A percentile compares a stretch with the other conserved stretches of the same genome.
These are phyloP conservation scores for Intubia oerlemansii DNA, from an alignment of 2,329 filamentous ascomycete species.

Conservation along the genomic window DNA sequence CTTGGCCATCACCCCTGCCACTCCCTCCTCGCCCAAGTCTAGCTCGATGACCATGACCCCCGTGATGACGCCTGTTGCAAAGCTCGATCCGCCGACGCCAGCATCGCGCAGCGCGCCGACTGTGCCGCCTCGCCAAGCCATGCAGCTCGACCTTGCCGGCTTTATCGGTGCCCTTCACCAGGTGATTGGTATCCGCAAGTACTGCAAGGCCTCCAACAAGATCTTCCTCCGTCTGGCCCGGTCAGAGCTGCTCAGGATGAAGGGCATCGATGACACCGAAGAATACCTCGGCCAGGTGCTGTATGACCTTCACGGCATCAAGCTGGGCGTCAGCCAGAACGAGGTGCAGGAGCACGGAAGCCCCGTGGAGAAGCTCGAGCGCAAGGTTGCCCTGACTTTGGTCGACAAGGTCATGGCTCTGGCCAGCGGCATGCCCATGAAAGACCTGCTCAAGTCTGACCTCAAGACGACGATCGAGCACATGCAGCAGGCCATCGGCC, in stretches of 20 bases:
- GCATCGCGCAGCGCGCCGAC: not conserved
- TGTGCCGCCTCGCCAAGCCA: slow-evolving; percentile 13
- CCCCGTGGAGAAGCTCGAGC: slow-evolving; percentile 54
- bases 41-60: not conserved
- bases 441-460: slow-evolving; percentile 79
- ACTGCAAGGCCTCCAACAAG: slow-evolving; percentile 70
- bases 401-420: slow-evolving; percentile 69
- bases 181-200: slow-evolving; percentile 61
- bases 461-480: slow-evolving; percentile 80
- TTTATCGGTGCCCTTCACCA: slow-evolving; percentile 68
- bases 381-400: slow-evolving; percentile 56
- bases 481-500: slow-evolving; percentile 71
- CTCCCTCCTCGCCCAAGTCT: not conserved
- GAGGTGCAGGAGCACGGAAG: slow-evolving; percentile 64
- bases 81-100: not conserved
- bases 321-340: slow-evolving; percentile 45
- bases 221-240: slow-evolving; percentile 80
- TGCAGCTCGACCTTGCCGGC: slow-evolving; percentile 51
- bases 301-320: slow-evolving; percentile 64
- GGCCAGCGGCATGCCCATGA: slow-evolving; percentile 67
- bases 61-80: too few species aligned
- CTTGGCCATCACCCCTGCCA: too few species aligned
- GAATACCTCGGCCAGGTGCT: slow-evolving; percentile 71
- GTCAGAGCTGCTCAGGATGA: slow-evolving; percentile 57
- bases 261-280: slow-evolving; percentile 62